Evolutionary conservation across 495 filamentous ascomycete genomes (phyloP), one percentile per base, ranked within the genome.

Genomic region (Penicillium bialowiezense): DNA sequence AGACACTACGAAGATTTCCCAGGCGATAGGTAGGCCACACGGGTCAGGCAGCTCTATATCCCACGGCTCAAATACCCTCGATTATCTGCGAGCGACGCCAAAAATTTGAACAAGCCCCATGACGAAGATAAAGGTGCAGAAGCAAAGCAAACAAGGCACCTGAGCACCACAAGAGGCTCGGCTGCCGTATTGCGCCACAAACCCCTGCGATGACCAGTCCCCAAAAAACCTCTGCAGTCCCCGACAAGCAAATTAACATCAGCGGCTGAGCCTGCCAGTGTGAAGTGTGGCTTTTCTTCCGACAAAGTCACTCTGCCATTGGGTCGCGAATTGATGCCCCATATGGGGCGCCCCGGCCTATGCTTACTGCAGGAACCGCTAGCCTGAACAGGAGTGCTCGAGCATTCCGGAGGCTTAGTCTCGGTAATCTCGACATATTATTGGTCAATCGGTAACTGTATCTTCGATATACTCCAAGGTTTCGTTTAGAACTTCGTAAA

Each of bases 301-400:
- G 8, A 8, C 8, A 26, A 26, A 8, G 23, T 26, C 8, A 24
- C 42, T 38, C 31, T n/a, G n/a, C 47, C 15, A 55, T 55, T 50
- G 52, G 47, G 26, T 55, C 47, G 42, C 35, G 21, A 36, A 10
- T 8, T 7, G 20, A 21, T 46, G 28, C 47, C 47, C 28, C n/a
- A 7, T 39, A 36, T 51, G 52, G 41, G 41, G 36, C 48, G n/a
- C 43, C 10, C 29, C 5, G 36, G 8, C 3, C 3, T n/a, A 29
- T 48, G 44, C 52, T 55, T 26, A 51, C 47, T 45, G 46, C 52
- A 46, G 29, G 13, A 33, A 29, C 37, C 36, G 37, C 46, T 38
- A 33, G 29, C 7, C 41, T n/a, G 23, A 36, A 28, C 36, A 18
- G 42, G 29, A 29, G 40, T 15, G 34, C 45, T 37, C 24, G 20